These are phyloP conservation scores for Sugiyamaella neomexicana DNA, from an alignment of 1,139 yeast genomes.

Conservation along the genomic window DNA sequence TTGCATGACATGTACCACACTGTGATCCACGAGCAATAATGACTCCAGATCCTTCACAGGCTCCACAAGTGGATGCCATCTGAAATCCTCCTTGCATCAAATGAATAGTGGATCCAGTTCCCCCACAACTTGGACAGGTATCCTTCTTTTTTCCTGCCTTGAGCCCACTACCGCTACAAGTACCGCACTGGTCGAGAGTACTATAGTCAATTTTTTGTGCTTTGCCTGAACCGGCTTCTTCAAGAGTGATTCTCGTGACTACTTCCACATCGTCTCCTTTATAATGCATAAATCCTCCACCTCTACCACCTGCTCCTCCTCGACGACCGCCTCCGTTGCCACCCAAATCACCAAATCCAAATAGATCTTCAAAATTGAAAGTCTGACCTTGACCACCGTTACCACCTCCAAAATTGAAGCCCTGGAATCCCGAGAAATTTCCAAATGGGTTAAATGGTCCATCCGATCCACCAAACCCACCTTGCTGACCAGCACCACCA, in stretches of 20 bases:
- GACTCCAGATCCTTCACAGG: conserved; percentile 90
- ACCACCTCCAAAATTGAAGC: conserved; percentile 54
- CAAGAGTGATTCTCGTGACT: conserved; percentile 68
- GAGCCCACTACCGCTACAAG: conserved; percentile 85
- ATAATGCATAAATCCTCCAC: conserved; percentile 59
- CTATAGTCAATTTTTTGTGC: conserved; percentile 67
- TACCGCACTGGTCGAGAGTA: conserved; percentile 71
- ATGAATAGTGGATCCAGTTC: conserved; percentile 89
- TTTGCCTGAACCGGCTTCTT: conserved; percentile 70
- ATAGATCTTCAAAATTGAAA: conserved; percentile 82
- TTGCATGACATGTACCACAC: conserved; percentile 82
- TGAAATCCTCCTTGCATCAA: conserved; percentile 91
- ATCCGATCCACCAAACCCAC: conserved; percentile 40
- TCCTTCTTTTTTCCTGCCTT: conserved; percentile 72
- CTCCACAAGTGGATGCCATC: conserved; percentile 88
- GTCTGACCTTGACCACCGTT: conserved; percentile 39
- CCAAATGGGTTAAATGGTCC: conserved; percentile 42
- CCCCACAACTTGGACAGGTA: conserved; percentile 87
- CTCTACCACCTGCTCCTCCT: conserved; percentile 32
- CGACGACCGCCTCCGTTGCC: conserved; percentile 38
- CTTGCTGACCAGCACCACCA: conserved; percentile 38
- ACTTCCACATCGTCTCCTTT: conserved; percentile 91
- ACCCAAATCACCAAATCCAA: conserved; percentile 59
- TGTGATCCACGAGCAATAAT: conserved; percentile 65
- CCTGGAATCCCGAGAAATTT: conserved; percentile 42